phyloP scores from a whole-genome alignment of 805 yeast genomes.

The Candida schatavii region DNA sequence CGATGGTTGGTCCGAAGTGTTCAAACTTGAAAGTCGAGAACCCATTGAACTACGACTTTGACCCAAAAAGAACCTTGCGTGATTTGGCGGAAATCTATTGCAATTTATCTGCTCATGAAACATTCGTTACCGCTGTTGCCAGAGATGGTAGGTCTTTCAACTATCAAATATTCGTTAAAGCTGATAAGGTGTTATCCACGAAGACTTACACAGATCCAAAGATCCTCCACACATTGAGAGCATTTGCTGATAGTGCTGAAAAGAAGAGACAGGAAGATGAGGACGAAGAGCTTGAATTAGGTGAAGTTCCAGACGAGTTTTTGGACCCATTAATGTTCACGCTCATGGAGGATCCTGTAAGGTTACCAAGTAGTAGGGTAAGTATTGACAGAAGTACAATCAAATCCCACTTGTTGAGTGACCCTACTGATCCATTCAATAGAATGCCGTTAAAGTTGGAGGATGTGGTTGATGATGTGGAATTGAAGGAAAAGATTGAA shows the following conservation, averaged over 20 bases:
- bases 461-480: constrained; percentile 79
- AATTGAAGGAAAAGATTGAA: constrained; percentile 58
- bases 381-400: constrained; percentile 88
- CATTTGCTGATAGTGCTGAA: constrained; percentile 68
- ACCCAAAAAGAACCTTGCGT: constrained; percentile 69
- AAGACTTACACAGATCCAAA: constrained; percentile 49
- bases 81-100: constrained; percentile 73
- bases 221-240: constrained; percentile 47
- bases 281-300: constrained; percentile 82
- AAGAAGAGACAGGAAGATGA: constrained; percentile 59
- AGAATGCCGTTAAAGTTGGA: constrained; percentile 87
- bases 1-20: constrained; percentile 95
- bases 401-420: constrained; percentile 89
- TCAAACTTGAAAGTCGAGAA: constrained; percentile 79
- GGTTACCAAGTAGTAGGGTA: constrained; percentile 81
- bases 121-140: constrained; percentile 77
- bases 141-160: constrained; percentile 90
- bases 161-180: constrained; percentile 63
- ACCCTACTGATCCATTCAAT: constrained; percentile 96
- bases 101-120: constrained; percentile 61
- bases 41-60: constrained; percentile 80
- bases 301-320: constrained; percentile 94
- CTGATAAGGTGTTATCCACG: constrained; percentile 59
- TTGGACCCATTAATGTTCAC: constrained; percentile 97
- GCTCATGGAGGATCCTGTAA: constrained; percentile 93